Evolutionary conservation across 805 yeast species (phyloP).

Genomic region (Kluyveromyces dobzhanskii): DNA sequence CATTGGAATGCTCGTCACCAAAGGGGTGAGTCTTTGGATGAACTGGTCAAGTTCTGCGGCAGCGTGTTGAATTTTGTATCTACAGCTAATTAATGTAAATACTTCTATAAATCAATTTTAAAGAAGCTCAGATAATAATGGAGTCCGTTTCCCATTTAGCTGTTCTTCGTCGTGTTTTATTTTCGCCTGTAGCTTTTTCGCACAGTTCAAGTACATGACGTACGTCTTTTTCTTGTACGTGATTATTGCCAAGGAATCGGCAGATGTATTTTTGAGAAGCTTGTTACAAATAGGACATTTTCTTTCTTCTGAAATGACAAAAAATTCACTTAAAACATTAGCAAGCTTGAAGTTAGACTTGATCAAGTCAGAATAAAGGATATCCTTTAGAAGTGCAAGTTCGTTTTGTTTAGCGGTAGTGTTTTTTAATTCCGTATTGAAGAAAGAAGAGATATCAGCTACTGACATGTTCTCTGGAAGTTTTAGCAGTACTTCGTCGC

Average conservation of each 20-base stretch:
- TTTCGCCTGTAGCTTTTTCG: conserved; percentile 16
- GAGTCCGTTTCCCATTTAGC: conserved; percentile 7
- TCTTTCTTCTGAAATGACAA: conserved; percentile 34
- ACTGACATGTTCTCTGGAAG: conserved; percentile 47
- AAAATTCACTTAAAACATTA: conserved; percentile 30
- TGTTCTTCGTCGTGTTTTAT: conserved; percentile 10
- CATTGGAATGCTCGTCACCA: conserved; percentile 41
- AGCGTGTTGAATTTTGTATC: conserved; percentile 62
- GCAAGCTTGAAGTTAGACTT: conserved; percentile 38
- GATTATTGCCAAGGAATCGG: conserved; percentile 10
- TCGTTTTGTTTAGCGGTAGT: conserved; percentile 34
- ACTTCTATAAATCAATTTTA: background rate
- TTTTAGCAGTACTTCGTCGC: conserved; percentile 32
- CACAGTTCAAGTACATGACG: conserved; percentile 23
- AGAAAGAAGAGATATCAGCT: conserved; percentile 32
- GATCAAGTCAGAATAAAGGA: conserved; percentile 47
- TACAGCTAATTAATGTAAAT: conserved; percentile 5
- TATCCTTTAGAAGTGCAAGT: conserved; percentile 36
- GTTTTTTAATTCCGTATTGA: conserved; percentile 38
- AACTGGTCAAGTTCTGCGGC: conserved; percentile 66
- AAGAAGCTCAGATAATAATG: background rate
- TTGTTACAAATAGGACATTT: conserved; percentile 56
- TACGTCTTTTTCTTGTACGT: conserved; percentile 10
- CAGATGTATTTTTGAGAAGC: conserved; percentile 32
- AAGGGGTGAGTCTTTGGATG: conserved; percentile 48